Percentiles rank a stretch among this genome's conserved stretches.
Evolutionary conservation across 2,329 filamentous ascomycete genomes (phyloP).

Genomic region (Aspergillus neotritici): DNA sequence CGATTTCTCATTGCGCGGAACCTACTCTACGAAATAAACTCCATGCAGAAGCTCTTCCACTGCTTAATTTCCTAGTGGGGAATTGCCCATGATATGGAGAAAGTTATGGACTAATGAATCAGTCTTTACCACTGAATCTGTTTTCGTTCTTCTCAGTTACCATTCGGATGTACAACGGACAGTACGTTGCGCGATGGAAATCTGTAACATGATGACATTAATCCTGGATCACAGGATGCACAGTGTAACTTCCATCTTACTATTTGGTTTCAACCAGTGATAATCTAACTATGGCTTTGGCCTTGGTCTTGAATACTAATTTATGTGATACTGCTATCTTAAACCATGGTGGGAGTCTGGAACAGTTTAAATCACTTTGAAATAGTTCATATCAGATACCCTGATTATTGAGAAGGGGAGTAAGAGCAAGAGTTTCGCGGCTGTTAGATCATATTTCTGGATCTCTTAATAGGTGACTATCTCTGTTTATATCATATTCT

Average conservation of each 20-base stretch:
- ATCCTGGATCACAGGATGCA: constrained; percentile 25
- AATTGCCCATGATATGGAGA: constrained; percentile 43
- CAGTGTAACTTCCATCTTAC: constrained; percentile 21
- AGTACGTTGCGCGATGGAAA: no score
- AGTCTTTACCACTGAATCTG: constrained; percentile 37
- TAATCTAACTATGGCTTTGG: constrained; percentile 20
- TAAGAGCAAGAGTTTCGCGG: constrained; percentile 35
- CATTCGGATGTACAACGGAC: neutral
- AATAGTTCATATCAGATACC: constrained; percentile 46
- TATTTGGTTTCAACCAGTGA: constrained; percentile 23
- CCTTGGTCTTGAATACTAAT: constrained; percentile 16
- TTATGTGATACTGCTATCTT: constrained; percentile 10
- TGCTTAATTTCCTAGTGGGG: constrained; percentile 45
- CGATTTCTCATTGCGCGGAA: no score
- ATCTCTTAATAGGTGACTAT: constrained; percentile 36
- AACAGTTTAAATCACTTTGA: constrained; percentile 3
- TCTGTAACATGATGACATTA: no score
- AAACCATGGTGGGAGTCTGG: constrained; percentile 16
- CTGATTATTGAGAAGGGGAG: constrained; percentile 40
- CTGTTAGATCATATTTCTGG: constrained; percentile 22
- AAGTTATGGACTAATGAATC: constrained; percentile 42
- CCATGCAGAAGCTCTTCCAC: constrained; percentile 43
- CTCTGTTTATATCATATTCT: constrained; percentile 31
- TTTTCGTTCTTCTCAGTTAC: neutral
- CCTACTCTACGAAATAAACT: constrained; percentile 44